Conservation (phyloP, 139 green algal genomes). For the Deuterostichococcus epilithicus region DNA sequence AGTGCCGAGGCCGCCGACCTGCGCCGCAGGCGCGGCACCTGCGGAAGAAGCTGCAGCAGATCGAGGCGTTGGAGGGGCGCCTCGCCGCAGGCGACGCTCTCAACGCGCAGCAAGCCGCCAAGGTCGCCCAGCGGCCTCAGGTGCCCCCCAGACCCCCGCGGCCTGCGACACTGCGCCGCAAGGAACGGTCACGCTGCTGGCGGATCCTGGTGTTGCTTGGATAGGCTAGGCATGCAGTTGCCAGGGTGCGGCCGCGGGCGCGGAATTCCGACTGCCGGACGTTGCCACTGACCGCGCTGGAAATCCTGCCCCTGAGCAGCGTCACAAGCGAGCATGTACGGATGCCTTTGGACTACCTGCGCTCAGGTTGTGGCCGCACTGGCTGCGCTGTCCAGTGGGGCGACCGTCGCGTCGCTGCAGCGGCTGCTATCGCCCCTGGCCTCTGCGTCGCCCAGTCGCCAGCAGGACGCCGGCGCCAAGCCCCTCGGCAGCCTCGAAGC, state of each 20-base stretch:
- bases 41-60: slow-evolving; percentile 83
- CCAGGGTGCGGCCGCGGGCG: too few species aligned
- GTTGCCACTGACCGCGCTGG: too few species aligned
- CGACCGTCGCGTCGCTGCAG: slow-evolving; percentile 28
- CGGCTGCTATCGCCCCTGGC: background rate
- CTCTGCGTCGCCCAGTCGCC: background rate
- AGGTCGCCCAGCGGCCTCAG: slow-evolving; percentile 43
- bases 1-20: background rate
- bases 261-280: too few species aligned
- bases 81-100: slow-evolving; percentile 26
- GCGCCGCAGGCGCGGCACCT: slow-evolving; percentile 47
- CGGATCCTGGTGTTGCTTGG: too few species aligned
- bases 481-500: background rate
- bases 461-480: background rate
- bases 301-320: too few species aligned
- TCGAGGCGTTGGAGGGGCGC: slow-evolving; percentile 42
- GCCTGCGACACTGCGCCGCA: too few species aligned
- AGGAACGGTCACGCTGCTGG: too few species aligned
- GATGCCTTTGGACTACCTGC: too few species aligned
- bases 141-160: too few species aligned
- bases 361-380: slow-evolving; percentile 44
- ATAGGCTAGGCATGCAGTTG: too few species aligned
- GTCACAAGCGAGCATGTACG: too few species aligned
- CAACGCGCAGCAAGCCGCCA: slow-evolving; percentile 76
- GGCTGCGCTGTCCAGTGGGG: slow-evolving; percentile 38